Evolutionary conservation across 495 filamentous ascomycete species (phyloP).

Genomic region (Chaetomium cochliodes): DNA sequence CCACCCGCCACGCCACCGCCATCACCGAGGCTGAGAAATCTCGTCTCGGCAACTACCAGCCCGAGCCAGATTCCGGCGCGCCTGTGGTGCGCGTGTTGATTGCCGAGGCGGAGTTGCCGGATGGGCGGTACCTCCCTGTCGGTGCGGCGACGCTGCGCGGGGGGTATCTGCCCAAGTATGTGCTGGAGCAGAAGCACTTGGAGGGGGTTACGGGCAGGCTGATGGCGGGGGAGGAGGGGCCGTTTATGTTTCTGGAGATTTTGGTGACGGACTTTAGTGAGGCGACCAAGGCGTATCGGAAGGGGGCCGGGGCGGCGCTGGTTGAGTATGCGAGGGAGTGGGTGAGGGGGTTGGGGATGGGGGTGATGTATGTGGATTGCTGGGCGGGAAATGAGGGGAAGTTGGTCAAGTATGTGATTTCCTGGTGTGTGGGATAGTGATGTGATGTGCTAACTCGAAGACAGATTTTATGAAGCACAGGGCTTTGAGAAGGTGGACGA

Average conservation of each 20-base stretch:
- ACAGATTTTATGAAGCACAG: conserved; percentile 20
- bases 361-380: conserved; percentile 24
- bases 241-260: conserved; percentile 20
- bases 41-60: neutral
- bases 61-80: neutral
- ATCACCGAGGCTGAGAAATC: conserved; percentile 17
- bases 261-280: conserved; percentile 20
- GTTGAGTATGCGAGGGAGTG: conserved; percentile 16
- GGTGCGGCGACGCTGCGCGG: conserved; percentile 16
- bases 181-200: conserved; percentile 18
- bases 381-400: conserved; percentile 25
- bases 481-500: conserved; percentile 15
- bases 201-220: neutral
- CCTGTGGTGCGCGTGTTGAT: conserved; percentile 19
- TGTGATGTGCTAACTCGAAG: neutral
- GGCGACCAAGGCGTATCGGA: conserved; percentile 14
- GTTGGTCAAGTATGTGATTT: conserved; percentile 14
- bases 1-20: conserved; percentile 13
- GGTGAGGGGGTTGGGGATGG: conserved; percentile 19
- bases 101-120: conserved; percentile 10
- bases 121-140: conserved; percentile 5
- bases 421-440: neutral
- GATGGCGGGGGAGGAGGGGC: conserved; percentile 3
- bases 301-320: conserved; percentile 21
- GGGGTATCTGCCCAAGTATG: conserved; percentile 14